Evolutionary conservation across 306 rosid species (phyloP).

Genomic region (Inga laurina): DNA sequence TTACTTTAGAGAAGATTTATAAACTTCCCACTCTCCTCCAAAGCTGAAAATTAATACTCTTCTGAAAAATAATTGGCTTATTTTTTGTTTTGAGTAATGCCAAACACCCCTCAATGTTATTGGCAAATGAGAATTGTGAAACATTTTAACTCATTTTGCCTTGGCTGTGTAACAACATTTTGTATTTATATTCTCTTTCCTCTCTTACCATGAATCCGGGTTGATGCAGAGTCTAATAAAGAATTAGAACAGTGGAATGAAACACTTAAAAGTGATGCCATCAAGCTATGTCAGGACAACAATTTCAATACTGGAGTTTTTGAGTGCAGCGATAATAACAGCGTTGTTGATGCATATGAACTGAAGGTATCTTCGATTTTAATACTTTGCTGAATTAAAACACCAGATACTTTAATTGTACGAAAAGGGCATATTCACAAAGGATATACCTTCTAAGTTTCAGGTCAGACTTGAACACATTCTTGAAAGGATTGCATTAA

Average conservation of each 20-base stretch:
- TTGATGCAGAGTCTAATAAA: slow-evolving; percentile 81
- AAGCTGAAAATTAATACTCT: background rate
- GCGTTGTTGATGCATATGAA: slow-evolving; percentile 85
- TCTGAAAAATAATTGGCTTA: background rate
- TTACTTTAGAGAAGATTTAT: background rate
- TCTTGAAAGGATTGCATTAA: slow-evolving; percentile 81
- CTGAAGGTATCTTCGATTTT: slow-evolving; percentile 60
- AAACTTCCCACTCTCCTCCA: background rate
- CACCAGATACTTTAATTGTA: background rate
- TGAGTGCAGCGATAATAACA: slow-evolving; percentile 79
- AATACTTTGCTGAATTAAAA: background rate
- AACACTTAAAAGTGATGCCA: slow-evolving; percentile 83
- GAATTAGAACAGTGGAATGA: slow-evolving; percentile 97
- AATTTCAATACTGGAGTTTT: slow-evolving; percentile 89
- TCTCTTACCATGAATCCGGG: slow-evolving; percentile 44
- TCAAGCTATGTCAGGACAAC: slow-evolving; percentile 84
- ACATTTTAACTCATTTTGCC: background rate
- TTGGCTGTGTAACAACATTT: slow-evolving; percentile 1
- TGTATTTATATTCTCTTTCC: background rate
- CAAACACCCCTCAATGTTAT: background rate
- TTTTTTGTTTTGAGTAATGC: background rate
- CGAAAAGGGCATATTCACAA: slow-evolving; percentile 15
- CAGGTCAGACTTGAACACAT: slow-evolving; percentile 98
- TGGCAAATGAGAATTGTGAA: background rate
- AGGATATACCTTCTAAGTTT: slow-evolving; percentile 18